A percentile compares a stretch with the other conserved stretches of the same genome.
phyloP scores from a whole-genome alignment of 192 early-diverging fungal genomes.

The Jimgerdemannia lactiflua region DNA sequence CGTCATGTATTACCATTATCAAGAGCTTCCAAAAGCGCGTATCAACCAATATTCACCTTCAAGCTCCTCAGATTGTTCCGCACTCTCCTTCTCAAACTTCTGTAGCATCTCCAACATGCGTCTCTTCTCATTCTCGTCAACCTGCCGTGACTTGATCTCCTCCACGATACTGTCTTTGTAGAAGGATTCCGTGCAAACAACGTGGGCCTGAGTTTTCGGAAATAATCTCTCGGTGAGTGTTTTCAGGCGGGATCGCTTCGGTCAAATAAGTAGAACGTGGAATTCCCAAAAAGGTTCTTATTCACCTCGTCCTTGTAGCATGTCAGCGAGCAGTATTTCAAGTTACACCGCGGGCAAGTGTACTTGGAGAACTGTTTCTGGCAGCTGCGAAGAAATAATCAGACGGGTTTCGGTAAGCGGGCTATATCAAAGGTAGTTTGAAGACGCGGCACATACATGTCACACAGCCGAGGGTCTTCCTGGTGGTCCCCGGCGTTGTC shows the following conservation, averaged over 20 bases:
- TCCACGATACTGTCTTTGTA: constrained; percentile 53
- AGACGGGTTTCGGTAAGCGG: neutral
- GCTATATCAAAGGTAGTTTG: neutral
- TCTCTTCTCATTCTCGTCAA: constrained; percentile 39
- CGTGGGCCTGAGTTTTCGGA: constrained; percentile 19
- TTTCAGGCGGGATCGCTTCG: no score
- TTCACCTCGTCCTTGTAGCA: constrained; percentile 61
- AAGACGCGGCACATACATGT: neutral
- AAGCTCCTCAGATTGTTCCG: constrained; percentile 24
- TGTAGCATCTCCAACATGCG: constrained; percentile 50
- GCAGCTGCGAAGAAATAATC: constrained; percentile 37
- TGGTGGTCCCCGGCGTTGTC: neutral
- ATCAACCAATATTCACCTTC: constrained; percentile 18
- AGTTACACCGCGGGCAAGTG: constrained; percentile 65
- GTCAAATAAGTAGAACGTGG: no score
- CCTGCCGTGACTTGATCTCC: constrained; percentile 43
- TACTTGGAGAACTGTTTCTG: constrained; percentile 53
- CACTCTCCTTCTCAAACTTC: constrained; percentile 40
- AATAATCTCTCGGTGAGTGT: no score
- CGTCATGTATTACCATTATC: no score
- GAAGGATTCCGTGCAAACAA: constrained; percentile 49
- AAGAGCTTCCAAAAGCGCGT: no score
- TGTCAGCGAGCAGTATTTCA: constrained; percentile 58
- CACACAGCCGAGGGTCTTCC: neutral
- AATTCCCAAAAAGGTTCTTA: neutral